Base-by-base conservation (phyloP, 2,329 filamentous ascomycete genomes). In the Onygena corvina region DNA sequence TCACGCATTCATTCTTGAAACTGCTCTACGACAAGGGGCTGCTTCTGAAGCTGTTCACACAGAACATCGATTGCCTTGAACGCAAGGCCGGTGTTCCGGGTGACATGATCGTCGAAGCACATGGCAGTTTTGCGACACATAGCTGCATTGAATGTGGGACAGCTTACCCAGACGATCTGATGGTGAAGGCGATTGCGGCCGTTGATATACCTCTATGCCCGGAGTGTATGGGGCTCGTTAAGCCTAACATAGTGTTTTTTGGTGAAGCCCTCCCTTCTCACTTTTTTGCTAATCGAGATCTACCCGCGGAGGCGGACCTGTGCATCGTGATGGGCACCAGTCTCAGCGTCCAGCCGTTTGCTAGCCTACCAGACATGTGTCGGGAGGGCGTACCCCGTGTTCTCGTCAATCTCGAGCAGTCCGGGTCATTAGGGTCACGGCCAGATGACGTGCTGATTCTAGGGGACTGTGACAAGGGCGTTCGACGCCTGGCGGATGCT, bases 61-160 rank as follows among this genome's bases (percentile, higher is more conserved):
- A 98, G 63, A 98, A 98, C 61, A 96, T 98, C 57, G 92, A 98
- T 69, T 94, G 88, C 60, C 75, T 98, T 9, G 92, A 98, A 68
- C 79, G 89, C 18, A 76, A 79, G 57, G 92, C 90, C 9, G 92
- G 92, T 21, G 81, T 98, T 0, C 85, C 88, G 0, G 75, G 71
- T 0, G 80, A 90, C 1, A 81, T 77, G 65, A 89, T 98, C 46
- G 75, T 98, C 27, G 90, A 96, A 67, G 92, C 92, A 0, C 92
- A 98, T 64, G 92, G 92, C 40, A 94, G 87, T 64, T 98, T 96
- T 63, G 90, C 90, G 18, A 79, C 77, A 0, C 90, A 96, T 67
- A 77, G 83, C 56, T 98, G 92, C 65, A 89, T 96, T 59, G 87
- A 94, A 20, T 98, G 92, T 72, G 80, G 81, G 61, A 70, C 67